Percentiles rank a stretch among this genome's conserved stretches.
phyloP scores from a whole-genome alignment of 2,329 filamentous ascomycete genomes.

The Sclerotinia nivalis region DNA sequence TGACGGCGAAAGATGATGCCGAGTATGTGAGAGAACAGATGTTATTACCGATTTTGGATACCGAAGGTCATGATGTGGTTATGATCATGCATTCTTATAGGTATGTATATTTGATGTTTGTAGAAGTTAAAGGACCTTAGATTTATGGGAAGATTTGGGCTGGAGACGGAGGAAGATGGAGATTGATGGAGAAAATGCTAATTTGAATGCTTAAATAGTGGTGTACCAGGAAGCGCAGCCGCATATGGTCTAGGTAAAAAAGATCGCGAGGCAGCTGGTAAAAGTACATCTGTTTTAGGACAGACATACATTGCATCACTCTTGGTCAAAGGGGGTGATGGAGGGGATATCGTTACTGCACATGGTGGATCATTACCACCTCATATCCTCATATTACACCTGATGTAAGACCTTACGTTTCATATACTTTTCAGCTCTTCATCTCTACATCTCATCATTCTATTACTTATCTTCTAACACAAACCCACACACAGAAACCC shows the following conservation, averaged over 20 bases:
- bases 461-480: background rate
- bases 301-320: slow-evolving; percentile 4
- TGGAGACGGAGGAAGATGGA: too few relatives aligned
- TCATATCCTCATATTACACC: slow-evolving; percentile 7
- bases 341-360: slow-evolving; percentile 6
- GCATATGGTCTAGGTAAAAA: background rate
- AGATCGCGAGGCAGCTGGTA: background rate
- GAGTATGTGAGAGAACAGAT: background rate
- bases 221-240: slow-evolving; percentile 1
- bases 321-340: slow-evolving; percentile 2
- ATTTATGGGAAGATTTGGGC: too few relatives aligned
- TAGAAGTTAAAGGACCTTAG: too few relatives aligned
- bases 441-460: slow-evolving; percentile 2
- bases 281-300: background rate
- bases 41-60: background rate
- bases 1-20: background rate
- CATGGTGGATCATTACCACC: background rate
- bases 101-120: background rate
- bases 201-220: background rate
- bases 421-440: too few relatives aligned
- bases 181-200: background rate
- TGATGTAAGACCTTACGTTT: background rate
- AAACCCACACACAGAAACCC: background rate
- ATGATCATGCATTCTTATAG: background rate
- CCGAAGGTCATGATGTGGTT: background rate